phyloP scores from a whole-genome alignment of 1,284 basidiomycete genomes.

The Prillingera fragicola region DNA sequence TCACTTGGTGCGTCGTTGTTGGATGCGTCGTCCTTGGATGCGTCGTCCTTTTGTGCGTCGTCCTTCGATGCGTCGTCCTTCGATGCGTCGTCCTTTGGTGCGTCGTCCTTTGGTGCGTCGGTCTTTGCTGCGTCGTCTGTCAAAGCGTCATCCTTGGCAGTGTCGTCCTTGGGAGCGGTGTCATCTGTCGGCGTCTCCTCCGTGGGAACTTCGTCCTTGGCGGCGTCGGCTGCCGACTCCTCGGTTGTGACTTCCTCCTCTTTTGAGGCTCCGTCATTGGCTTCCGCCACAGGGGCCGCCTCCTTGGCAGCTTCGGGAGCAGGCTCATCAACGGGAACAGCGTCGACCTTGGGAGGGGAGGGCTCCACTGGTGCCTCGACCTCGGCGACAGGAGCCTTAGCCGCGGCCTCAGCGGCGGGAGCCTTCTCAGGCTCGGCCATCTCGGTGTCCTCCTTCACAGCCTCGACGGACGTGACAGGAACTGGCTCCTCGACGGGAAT shows the following conservation, averaged over 20 bases:
- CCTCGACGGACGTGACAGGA: background rate
- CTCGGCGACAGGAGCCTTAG: background rate
- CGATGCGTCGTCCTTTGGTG: background rate
- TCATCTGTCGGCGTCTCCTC: background rate
- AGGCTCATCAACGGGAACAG: background rate
- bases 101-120: background rate
- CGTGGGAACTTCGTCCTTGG: background rate
- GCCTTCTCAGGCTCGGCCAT: background rate
- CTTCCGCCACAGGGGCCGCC: background rate
- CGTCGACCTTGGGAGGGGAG: background rate
- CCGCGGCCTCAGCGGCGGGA: background rate
- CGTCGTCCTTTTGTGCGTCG: background rate
- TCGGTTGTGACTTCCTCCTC: background rate
- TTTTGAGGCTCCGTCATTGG: background rate
- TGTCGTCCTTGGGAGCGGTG: background rate
- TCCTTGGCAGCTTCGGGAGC: background rate
- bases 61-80: background rate
- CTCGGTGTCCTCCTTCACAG: too few relatives aligned
- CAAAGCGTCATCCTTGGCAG: background rate
- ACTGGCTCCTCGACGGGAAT: background rate
- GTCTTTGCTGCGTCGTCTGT: background rate
- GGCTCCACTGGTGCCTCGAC: background rate
- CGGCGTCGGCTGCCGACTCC: background rate
- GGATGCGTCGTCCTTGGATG: background rate
- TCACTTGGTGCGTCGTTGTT: too few relatives aligned